Evolutionary conservation across 78 protist species (phyloP).

Genomic region (Diacronema lutheri): DNA sequence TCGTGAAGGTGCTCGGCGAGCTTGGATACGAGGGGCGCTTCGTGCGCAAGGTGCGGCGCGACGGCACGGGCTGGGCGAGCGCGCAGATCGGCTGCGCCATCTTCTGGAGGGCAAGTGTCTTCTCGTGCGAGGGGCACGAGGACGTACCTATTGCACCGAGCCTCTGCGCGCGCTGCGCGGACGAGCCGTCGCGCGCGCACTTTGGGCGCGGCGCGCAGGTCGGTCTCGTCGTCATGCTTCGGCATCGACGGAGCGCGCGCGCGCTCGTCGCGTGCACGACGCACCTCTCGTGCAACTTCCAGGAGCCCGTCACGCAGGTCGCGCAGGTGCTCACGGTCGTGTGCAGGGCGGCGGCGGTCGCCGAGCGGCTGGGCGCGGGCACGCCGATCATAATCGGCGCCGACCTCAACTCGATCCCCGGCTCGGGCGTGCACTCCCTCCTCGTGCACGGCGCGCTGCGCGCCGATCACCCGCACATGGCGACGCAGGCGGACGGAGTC

Average conservation of each 20-base stretch:
- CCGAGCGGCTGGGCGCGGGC: neutral
- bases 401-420: slow-evolving; percentile 24
- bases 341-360: neutral
- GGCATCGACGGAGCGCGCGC: neutral
- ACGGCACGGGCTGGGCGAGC: neutral
- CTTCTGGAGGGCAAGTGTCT: neutral
- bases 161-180: neutral
- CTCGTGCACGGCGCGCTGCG: neutral
- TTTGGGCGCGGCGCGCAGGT: slow-evolving; percentile 18
- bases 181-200: neutral
- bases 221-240: neutral
- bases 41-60: neutral
- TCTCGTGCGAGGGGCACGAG: neutral
- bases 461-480: neutral
- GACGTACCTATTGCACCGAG: neutral
- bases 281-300: slow-evolving; percentile 14
- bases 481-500: neutral
- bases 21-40: neutral
- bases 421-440: neutral
- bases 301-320: slow-evolving; percentile 1
- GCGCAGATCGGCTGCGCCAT: slow-evolving; percentile 7
- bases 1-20: neutral
- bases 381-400: neutral
- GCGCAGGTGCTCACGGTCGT: neutral
- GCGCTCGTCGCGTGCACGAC: neutral